Conservation (phyloP, 345 rosid genomes). For the Balakata baccata region DNA sequence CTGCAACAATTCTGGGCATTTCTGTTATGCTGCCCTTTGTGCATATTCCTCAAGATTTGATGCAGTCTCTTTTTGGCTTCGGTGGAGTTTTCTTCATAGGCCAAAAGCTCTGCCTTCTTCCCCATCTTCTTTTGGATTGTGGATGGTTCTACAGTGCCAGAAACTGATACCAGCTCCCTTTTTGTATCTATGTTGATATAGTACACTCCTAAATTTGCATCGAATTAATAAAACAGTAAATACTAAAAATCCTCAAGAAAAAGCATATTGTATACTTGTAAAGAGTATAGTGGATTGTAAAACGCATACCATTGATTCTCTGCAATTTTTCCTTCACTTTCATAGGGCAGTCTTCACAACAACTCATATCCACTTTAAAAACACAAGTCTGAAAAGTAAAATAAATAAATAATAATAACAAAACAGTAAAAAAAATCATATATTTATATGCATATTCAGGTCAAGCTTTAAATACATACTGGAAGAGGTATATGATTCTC, state of each 20-base stretch:
- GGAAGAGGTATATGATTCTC: too few relatives aligned
- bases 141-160: conserved; percentile 18
- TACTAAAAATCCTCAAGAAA: background rate
- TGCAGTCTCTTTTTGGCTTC: background rate
- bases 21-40: background rate
- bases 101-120: conserved; percentile 14
- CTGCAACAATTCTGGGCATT: background rate
- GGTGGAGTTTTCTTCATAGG: conserved; percentile 15
- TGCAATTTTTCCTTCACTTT: conserved; percentile 20
- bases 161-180: conserved; percentile 17
- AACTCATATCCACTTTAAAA: conserved; percentile 12
- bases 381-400: conserved; percentile 20
- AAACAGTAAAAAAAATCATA: too few relatives aligned
- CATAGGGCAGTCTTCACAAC: conserved; percentile 16
- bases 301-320: conserved; percentile 25
- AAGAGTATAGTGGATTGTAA: too few relatives aligned
- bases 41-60: conserved; percentile 1
- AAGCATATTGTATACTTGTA: too few relatives aligned
- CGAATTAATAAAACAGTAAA: background rate
- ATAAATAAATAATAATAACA: too few relatives aligned
- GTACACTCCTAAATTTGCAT: conserved; percentile 16
- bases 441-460: too few relatives aligned
- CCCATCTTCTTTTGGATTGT: conserved; percentile 15
- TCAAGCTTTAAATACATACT: too few relatives aligned
- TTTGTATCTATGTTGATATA: conserved; percentile 14